phyloP scores from a whole-genome alignment of 495 filamentous ascomycete genomes.

The Cetradonia linearis region DNA sequence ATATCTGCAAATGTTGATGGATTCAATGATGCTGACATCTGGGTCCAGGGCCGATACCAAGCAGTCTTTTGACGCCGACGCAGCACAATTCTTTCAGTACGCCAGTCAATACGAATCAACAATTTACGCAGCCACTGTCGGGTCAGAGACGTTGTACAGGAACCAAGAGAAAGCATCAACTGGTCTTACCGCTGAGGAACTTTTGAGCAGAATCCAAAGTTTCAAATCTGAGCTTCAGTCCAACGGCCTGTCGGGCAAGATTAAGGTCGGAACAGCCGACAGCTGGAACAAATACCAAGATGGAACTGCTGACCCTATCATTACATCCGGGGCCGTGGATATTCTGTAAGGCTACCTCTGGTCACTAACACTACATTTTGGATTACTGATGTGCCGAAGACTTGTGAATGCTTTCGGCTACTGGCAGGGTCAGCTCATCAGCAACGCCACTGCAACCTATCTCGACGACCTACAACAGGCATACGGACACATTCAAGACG shows the following conservation, averaged over 20 bases:
- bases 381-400: constrained; percentile 20
- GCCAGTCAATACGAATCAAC: constrained; percentile 44
- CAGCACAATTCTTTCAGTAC: constrained; percentile 44
- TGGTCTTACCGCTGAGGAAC: constrained; percentile 53
- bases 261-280: constrained; percentile 67
- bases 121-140: constrained; percentile 68
- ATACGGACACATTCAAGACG: constrained; percentile 53
- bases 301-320: constrained; percentile 59
- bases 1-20: background rate
- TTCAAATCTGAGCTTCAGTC: constrained; percentile 42
- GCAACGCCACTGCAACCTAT: constrained; percentile 57
- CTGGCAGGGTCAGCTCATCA: constrained; percentile 61
- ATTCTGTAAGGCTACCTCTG: constrained; percentile 43
- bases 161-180: constrained; percentile 27
- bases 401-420: constrained; percentile 76
- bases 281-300: constrained; percentile 74
- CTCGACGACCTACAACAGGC: constrained; percentile 67
- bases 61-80: constrained; percentile 53
- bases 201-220: constrained; percentile 52
- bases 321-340: constrained; percentile 51
- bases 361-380: background rate
- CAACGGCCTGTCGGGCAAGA: constrained; percentile 45
- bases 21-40: background rate
- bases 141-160: constrained; percentile 68
- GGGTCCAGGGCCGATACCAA: constrained; percentile 55